Base-by-base conservation (phyloP, 768 basidiomycete genomes). In the Suillus sp. region DNA sequence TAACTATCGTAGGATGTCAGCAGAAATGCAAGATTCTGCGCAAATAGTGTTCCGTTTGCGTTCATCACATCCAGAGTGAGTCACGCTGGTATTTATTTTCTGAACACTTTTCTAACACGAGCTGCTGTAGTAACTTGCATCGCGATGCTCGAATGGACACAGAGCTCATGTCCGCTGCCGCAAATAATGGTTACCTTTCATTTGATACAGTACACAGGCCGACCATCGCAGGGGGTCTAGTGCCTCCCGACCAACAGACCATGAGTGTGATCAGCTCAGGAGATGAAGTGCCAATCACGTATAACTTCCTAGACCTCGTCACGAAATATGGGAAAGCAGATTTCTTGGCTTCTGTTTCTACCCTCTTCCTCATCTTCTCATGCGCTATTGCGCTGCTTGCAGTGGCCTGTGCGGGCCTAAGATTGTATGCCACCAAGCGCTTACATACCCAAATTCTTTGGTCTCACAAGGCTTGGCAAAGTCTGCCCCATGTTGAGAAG, bases 381-480 rank as follows among this genome's bases (percentile, higher is more conserved):
- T 74, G 73, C 51, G 16, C 69, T 8, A 66, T 64, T 50, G 70
- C 69, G 3, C 60, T 76, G 47, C 45, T 75, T 65, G 67, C 62
- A 6, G 53, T 75, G 3, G 66, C 65, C 11, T 76, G 70, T 51
- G 48, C 70, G 18, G 63, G 59, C 35, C 57, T 70, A 56, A 54
- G 43, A 25, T n/a, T 76, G 35, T 75, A 66, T 61, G 53, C 69
- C 65, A 37, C 50, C 60, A 75, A 66, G 63, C 62, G 59, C 5
- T 37, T 75, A 16, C 56, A 64, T 35, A 68, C 40, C 45, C 63
- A 63, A 2, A 38, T 73, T 55, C 63, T 76, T 37, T 63, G 64
- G 40, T 72, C 69, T 16, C 61, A 65, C 50, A 66, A 56, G 7
- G 65, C 68, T 55, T 76, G 75, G 75, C 34, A 65, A 2, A 42